Evolutionary conservation across 495 filamentous ascomycete species (phyloP), one percentile per base, ranked within the genome.

Genomic region (Penicillium silybi): DNA sequence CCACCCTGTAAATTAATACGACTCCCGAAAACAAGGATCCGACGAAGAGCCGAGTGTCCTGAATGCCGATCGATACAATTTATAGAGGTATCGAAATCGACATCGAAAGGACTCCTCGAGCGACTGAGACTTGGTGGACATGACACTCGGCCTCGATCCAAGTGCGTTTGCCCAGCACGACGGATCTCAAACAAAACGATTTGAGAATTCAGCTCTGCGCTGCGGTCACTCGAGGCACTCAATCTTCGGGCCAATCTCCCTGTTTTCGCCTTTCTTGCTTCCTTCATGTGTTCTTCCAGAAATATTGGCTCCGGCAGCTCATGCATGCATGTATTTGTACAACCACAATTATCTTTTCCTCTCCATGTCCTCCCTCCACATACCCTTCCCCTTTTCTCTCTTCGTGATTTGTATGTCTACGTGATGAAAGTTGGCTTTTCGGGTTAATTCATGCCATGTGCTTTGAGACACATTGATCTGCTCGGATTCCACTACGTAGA

Each of bases 321-420:
- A 59, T 74, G 69, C 71, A 74, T 69, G 61, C 60, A 62, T 74
- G 71, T 74, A 74, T 66, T 74, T 73, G 63, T 74, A 74, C 60
- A 70, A 66, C 56, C 55, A 53, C 52, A 67, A 60, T 53, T 44
- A 64, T 64, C 54, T 64, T 61, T 51, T 45, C 45, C 62, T 45
- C 57, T 58, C 44, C 25, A 59, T 57, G 54, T 52, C 47, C 41
- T 55, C 47, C 48, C 61, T 44, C 50, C 47, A 56, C 41, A 41
- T 56, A 62, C 56, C 54, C 15, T 52, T 53, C 47, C 27, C 1
- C n/a, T 53, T 54, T 57, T 56, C 59, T 64, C 62, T 51, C 44
- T 54, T 62, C 52, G 59, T 54, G 53, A 54, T 62, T 54, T 62
- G 56, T 52, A 49, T 69, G 56, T 61, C 56, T 63, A 63, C 44